Base-by-base conservation (phyloP, 2,329 filamentous ascomycete genomes). In the Aureobasidium musti region DNA sequence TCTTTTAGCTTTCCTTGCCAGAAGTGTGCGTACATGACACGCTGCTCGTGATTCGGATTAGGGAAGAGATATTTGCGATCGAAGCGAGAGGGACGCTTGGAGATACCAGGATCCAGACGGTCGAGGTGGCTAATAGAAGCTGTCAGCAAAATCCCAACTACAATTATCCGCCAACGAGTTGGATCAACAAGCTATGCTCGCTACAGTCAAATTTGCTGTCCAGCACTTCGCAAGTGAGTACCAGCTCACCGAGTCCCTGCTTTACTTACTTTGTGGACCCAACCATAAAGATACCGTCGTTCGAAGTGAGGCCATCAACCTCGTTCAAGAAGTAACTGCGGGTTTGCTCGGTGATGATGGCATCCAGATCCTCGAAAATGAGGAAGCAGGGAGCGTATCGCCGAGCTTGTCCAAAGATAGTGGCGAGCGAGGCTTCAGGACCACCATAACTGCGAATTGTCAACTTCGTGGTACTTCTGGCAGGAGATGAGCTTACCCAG, bases 401-500 rank as follows among this genome's bases (percentile, higher is more conserved):
- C 4, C 78, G 70, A 35, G 78, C 78, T 70, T 75, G 73, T 8
- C 33, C 33, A 69, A 80, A 80, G 52, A 80, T 84, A 17, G 74
- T 65, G 21, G 75, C 74, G 67, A 87, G 82, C 71, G 81, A 74
- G 67, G 75, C 77, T 70, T 89, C 84, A 0, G 85, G 85, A 0
- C 86, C 86, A n/a, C 47, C 59, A n/a, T 57, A 67, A 41, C 66
- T 67, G 39, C 39, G 26, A 35, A 19, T 63, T 35, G 28, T 61
- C 6, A 61, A 30, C 26, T 37, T 28, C 37, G 19, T 23, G 10
- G 7, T 21, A 47, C 14, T 3, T 26, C 8, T 8, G 28, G 26
- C 7, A 7, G 5, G 21, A 37, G 5, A 5, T n/a, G 21, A 8
- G 37, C 43, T 13, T 54, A 63, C 65, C 71, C 71, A 10, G 69